Evolutionary conservation across 2,329 filamentous ascomycete species (phyloP), one percentile per base, ranked within the genome.

Genomic region (Teratosphaeria viscida): DNA sequence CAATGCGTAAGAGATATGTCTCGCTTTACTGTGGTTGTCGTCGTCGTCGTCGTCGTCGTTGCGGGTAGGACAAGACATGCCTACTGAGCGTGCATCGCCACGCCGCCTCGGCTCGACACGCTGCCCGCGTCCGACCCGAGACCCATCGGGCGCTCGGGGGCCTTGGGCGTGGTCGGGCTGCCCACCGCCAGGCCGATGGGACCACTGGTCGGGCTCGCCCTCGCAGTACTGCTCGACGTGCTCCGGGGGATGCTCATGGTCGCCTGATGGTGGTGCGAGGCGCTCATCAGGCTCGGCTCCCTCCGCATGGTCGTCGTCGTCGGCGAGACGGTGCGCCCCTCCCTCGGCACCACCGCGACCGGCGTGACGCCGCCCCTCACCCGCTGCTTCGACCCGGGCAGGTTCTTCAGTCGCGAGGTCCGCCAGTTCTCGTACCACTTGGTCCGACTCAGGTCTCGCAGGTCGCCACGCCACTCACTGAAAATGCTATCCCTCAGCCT

Each of bases 361-460:
- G 71, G 71, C 47, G 71, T 73, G n/a, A 73, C 69, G 16, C 71
- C 71, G 19, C 71, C 71, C 43, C 65, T 65, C 43, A 70, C 60
- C 43, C 70, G 60, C 60, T 68, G 64, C 52, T 63, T 60, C 19
- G 58, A 52, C 6, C 65, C 66, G 2, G 70, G 70, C 4, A 70
- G 58, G 29, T 70, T 68, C 57, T 74, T 75, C 61, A 82, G 69
- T 37, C 79, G 73, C 53, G 72, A 76, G 10, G 84, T 96, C 75
- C 94, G 85, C 94, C 92, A 97, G 68, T 89, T 86, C 75, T 97
- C 92, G 68, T 97, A 97, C 90, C 91, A 96, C 67, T 91, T 83
- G 71, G 95, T 91, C 59, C 90, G 84, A 73, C 90, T 95, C 57
- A 90, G 88, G 73, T 96, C 90, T 62, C 92, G 87, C 61, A 99